A percentile compares a stretch with the other conserved stretches of the same genome.
phyloP scores from a whole-genome alignment of 1,284 basidiomycete genomes.

The Naganishia albida region DNA sequence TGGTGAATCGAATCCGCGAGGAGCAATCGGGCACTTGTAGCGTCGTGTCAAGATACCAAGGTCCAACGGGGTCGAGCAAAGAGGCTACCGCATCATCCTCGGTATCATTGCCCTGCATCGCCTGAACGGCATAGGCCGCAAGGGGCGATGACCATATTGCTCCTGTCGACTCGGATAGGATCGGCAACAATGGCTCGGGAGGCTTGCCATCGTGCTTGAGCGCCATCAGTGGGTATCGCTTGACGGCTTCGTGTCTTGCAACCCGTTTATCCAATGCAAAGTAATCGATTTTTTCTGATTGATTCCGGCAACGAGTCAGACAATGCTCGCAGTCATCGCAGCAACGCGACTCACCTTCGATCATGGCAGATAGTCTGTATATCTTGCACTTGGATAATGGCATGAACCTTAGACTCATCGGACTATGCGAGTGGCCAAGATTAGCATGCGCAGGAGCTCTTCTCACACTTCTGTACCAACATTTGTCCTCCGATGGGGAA shows the following conservation, averaged over 20 bases:
- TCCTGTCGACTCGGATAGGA: constrained; percentile 55
- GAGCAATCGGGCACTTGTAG: constrained; percentile 56
- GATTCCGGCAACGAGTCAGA: constrained; percentile 24
- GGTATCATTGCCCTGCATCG: constrained; percentile 48
- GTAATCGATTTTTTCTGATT: constrained; percentile 78
- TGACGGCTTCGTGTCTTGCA: constrained; percentile 73
- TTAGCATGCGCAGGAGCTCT: not conserved
- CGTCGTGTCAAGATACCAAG: constrained; percentile 59
- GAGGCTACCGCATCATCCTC: constrained; percentile 54
- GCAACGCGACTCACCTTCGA: constrained; percentile 69
- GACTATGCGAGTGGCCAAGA: constrained; percentile 49
- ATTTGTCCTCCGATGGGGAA: constrained; percentile 82
- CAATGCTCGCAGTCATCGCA: constrained; percentile 5
- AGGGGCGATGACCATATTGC: constrained; percentile 56
- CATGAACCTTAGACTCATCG: constrained; percentile 77
- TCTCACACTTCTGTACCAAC: constrained; percentile 39
- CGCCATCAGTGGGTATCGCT: constrained; percentile 67
- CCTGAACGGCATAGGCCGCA: constrained; percentile 48
- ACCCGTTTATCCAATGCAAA: constrained; percentile 68
- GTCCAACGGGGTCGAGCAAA: constrained; percentile 59
- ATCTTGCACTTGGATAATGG: constrained; percentile 84
- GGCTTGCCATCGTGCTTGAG: constrained; percentile 61
- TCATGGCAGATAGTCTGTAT: constrained; percentile 70
- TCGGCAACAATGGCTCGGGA: constrained; percentile 58
- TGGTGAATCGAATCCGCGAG: constrained; percentile 70